These are phyloP conservation scores for Multifurca ochricompacta DNA, from an alignment of 768 basidiomycete genomes.

Conservation along the genomic window DNA sequence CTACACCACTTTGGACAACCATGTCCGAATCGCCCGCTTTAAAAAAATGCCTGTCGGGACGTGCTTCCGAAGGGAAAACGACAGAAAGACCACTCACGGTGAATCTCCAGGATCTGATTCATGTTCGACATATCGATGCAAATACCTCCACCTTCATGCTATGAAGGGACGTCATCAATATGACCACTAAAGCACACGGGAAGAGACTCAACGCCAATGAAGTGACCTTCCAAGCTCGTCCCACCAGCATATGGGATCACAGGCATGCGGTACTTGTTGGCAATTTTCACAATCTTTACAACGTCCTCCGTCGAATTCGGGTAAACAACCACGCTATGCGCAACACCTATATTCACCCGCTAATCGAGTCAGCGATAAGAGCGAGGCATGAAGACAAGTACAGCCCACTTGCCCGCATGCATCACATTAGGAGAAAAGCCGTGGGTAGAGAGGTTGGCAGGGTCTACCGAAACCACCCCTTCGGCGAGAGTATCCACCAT, in stretches of 20 bases:
- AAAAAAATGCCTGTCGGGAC: background rate
- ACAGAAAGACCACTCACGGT: constrained; percentile 31
- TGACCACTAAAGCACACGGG: background rate
- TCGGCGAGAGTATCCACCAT: constrained; percentile 38
- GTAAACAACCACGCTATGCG: constrained; percentile 41
- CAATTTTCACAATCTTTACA: constrained; percentile 67
- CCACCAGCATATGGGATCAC: constrained; percentile 79
- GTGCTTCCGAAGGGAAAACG: no score
- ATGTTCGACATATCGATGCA: constrained; percentile 61
- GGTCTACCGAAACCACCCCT: constrained; percentile 44
- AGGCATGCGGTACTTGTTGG: constrained; percentile 66
- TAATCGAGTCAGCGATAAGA: constrained; percentile 14
- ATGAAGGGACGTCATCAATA: no score
- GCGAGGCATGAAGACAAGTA: constrained; percentile 30
- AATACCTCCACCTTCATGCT: constrained; percentile 45
- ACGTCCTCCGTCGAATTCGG: constrained; percentile 73
- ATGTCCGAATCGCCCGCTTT: constrained; percentile 67
- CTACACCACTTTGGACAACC: constrained; percentile 64
- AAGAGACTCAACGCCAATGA: constrained; percentile 52
- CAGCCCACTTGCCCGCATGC: constrained; percentile 44
- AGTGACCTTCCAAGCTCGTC: constrained; percentile 84
- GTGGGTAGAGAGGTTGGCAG: constrained; percentile 42
- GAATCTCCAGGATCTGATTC: constrained; percentile 55
- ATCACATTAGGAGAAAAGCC: constrained; percentile 68
- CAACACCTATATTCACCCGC: background rate